Evolutionary conservation across 257 asterid genomes (phyloP), one percentile per base, ranked within the genome.

Genomic region (Linderniella brevidens): DNA sequence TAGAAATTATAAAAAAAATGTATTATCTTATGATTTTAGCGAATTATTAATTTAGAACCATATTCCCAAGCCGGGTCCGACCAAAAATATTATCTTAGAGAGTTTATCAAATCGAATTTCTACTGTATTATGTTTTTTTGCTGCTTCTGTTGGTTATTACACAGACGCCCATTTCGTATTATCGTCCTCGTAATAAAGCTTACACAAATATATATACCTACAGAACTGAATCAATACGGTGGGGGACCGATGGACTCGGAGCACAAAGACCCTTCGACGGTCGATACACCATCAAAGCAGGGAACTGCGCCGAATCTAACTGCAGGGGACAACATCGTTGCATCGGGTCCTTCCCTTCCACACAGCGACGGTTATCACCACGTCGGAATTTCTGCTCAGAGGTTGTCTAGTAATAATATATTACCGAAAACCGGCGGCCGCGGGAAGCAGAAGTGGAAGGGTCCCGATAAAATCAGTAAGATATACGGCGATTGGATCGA

Each of bases 381-480:
- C 40, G 62, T 59, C 14, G 84, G 82, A 10, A 64, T 64, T 57
- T 62, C 79, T 11, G 35, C 78, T 0, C 93, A 75, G 49, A 74
- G 88, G 66, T 40, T 69, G 57, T 54, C 82, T 13, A n/a, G n/a
- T n/a, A n/a, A n/a, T n/a, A 67, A 63, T 48, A 66, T 41, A 37
- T 52, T 60, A 9, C 73, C 43, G 58, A 67, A 43, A 54, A 42
- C 76, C 0, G 77, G 72, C 20, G 58, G 36, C 14, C 56, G 74
- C 19, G 19, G 55, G 35, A 45, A 35, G 4, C 75, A 63, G 45
- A 75, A 68, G 51, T 71, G 84, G 74, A 75, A 71, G 49, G 77
- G 97, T 16, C 97, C 97, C 0, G 78, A 87, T 47, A 82, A 77
- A 59, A 87, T 87, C 16, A 71, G 79, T 70, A 75, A 75, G 64